Percentiles rank a stretch among this genome's conserved stretches.
phyloP scores from a whole-genome alignment of 345 rosid species.

The Dovyalis caffra region DNA sequence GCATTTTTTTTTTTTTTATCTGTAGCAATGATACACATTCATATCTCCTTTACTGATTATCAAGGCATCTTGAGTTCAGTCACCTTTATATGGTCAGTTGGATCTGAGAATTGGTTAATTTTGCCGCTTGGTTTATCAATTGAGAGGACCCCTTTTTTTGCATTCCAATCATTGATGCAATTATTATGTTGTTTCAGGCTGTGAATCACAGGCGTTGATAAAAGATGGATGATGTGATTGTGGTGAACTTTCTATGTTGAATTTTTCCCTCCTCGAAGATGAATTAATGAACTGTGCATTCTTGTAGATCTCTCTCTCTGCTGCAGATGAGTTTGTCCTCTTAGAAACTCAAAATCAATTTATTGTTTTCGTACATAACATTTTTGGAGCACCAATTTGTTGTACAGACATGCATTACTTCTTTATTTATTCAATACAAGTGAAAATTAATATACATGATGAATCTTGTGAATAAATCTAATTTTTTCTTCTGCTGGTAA shows the following conservation, averaged over 20 bases:
- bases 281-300: constrained; percentile 31
- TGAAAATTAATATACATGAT: constrained; percentile 9
- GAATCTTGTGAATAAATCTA: not conserved
- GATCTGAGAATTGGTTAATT: not conserved
- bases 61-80: not conserved
- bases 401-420: constrained; percentile 39
- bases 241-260: constrained; percentile 24
- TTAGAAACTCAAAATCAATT: constrained; percentile 42
- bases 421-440: constrained; percentile 20
- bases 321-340: constrained; percentile 61
- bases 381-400: constrained; percentile 22
- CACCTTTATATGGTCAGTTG: not conserved
- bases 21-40: not conserved
- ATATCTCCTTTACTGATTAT: too few species aligned
- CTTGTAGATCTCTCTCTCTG: constrained; percentile 43
- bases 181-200: constrained; percentile 42
- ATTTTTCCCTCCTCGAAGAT: constrained; percentile 30
- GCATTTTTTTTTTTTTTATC: too few species aligned
- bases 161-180: constrained; percentile 22
- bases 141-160: not conserved
- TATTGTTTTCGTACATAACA: constrained; percentile 22
- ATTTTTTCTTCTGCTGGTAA: not conserved
- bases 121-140: not conserved
- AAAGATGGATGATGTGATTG: constrained; percentile 25
- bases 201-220: constrained; percentile 25